phyloP scores from a whole-genome alignment of 768 basidiomycete species.

The Hydnum rufescens region DNA sequence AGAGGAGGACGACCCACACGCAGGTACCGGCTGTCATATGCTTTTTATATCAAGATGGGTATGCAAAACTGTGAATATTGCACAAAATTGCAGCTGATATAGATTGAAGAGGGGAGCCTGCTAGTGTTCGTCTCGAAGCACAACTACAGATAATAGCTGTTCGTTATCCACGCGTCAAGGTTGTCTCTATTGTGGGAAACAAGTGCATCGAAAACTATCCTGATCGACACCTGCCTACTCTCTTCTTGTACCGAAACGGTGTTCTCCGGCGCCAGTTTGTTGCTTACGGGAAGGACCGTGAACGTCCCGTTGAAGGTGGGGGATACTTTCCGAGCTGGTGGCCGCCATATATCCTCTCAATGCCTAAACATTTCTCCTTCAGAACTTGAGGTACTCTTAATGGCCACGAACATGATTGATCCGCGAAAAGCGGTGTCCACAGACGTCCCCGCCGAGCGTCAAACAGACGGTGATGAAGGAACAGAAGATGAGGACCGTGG shows the following conservation, averaged over 20 bases:
- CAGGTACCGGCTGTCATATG: constrained; percentile 82
- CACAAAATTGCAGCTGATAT: background rate
- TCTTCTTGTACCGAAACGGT: constrained; percentile 85
- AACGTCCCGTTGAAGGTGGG: constrained; percentile 59
- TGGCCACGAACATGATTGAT: constrained; percentile 46
- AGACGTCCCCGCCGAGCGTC: constrained; percentile 15
- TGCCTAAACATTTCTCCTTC: constrained; percentile 19
- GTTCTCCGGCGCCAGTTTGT: constrained; percentile 72
- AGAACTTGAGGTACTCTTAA: constrained; percentile 41
- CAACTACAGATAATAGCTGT: constrained; percentile 55
- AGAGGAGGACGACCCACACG: constrained; percentile 23
- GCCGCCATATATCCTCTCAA: background rate
- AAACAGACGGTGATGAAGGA: constrained; percentile 30
- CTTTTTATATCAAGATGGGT: constrained; percentile 92
- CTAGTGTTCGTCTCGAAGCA: constrained; percentile 53
- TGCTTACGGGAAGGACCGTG: constrained; percentile 64
- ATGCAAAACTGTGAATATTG: constrained; percentile 18
- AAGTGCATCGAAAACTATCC: constrained; percentile 96
- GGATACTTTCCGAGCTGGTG: background rate
- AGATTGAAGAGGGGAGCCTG: constrained; percentile 37
- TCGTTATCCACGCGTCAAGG: constrained; percentile 83
- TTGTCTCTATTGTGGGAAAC: constrained; percentile 84
- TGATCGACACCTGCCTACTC: constrained; percentile 74
- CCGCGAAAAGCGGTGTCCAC: constrained; percentile 24
- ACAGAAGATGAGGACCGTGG: constrained; percentile 28